Base-by-base conservation (phyloP, 768 basidiomycete species). In the Boletus pseudo-olivaceus region DNA sequence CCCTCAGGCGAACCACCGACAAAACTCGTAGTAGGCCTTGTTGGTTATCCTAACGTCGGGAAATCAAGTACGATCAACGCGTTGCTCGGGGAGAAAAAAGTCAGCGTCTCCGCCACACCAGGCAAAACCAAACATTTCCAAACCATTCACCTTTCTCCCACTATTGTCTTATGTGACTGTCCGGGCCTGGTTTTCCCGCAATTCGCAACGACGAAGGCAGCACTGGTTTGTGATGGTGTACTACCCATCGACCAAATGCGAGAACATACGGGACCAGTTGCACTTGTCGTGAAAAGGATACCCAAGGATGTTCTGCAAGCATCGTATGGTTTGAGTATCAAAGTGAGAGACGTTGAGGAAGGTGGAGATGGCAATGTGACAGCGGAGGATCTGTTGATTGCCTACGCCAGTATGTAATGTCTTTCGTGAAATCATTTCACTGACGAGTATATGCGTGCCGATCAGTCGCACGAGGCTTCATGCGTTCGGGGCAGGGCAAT, bases 51-150 rank as follows among this genome's bases (percentile, higher is more conserved):
- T 0, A 99, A 99, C 65, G 96, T 98, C 23, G 97, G 97, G 15
- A 99, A 99, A 73, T 98, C 96, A 0, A 95, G 93, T 56, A 94
- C 97, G 6, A 95, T 99, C 65, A 99, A 99, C 68, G 90, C 96
- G 7, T 79, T 99, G 7, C 78, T 99, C 6, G 97, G 96, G 35
- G 89, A 93, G 69, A 96, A 97, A 76, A 93, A 91, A 79, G 97
- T 99, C 58, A 97, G 93, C 67, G 97, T 99, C 27, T 98, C 96
- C 5, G 86, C 96, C 0, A 99, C 97, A 0, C 97, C 97, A 0
- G 97, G 97, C 58, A 91, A 98, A 75, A 99, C 97, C 14, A 99
- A 99, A 68, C 96, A 99, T 72, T 98, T 98, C 74, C 97, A 99
- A 72, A 98, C 97, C 0, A 94, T 98, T 62, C 84, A 93, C 64